Base-by-base conservation (phyloP, 1,139 yeast species). In the Debaryomyces psychrophilus region DNA sequence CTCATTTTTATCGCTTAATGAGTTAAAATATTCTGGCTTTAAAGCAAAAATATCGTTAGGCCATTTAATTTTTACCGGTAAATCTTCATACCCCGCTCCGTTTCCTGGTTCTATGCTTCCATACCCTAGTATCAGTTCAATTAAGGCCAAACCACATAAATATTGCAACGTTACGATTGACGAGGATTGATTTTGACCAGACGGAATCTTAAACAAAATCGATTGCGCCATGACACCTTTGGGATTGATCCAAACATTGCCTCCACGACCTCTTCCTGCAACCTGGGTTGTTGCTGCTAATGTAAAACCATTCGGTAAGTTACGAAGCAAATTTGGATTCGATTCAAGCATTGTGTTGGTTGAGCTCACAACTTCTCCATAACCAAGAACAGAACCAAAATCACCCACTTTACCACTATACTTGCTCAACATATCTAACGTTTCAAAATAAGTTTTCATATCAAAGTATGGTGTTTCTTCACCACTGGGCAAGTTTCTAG, bases 241-340 rank as follows among this genome's bases (percentile, higher is more conserved):
- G 1, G 99, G 99, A 54, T 90, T 92, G 22, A 95, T 85, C 99
- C 99, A 95, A 1, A 85, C 85, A 57, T 95, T 95, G 2, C 95
- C 95, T 5, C 97, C 96, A 49, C 99, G 80, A 1, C 99, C 99
- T 44, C 95, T 76, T 1, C 99, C 99, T 0, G 90, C 80, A 1
- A 89, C 84, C 62, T 95, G 99, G 2, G 87, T 81, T 1, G 93
- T 83, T 1, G 95, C 96, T 3, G 86, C 77, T n/a, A 83, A 70
- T 0, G 86, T 72, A 40, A 84, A 74, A 0, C 97, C 97, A 36
- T 82, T 76, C 0, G 97, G 96, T 17, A 88, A 65, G 26, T 69
- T 57, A 12, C 74, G 69, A 45, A 92, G 67, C 45, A 89, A 62
- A 9, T 71, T 61, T 43, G 82, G 79, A 62, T 93, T 93, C 41